Evolutionary conservation across 805 yeast genomes (phyloP).

Genomic region (Starmerella sirachaensis): DNA sequence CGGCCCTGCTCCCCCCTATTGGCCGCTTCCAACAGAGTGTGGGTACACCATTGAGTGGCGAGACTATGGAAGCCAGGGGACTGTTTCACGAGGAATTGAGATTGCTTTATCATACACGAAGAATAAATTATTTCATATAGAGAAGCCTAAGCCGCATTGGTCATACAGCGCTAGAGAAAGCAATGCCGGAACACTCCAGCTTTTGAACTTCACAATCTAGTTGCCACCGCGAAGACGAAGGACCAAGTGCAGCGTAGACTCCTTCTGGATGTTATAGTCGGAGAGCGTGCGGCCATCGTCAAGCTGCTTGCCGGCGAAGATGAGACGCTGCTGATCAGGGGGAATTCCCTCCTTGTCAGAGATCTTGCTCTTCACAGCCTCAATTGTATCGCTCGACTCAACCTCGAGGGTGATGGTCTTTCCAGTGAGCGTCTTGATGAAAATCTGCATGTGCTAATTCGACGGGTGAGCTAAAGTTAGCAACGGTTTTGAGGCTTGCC

Average conservation of each 20-base stretch:
- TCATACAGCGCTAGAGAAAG: too few relatives aligned
- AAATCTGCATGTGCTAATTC: slow-evolving; percentile 47
- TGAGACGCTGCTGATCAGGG: slow-evolving; percentile 90
- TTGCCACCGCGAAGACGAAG: slow-evolving; percentile 80
- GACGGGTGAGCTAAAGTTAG: background rate
- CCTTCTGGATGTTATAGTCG: slow-evolving; percentile 91
- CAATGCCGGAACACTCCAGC: background rate
- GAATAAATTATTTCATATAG: too few relatives aligned
- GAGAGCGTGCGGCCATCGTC: slow-evolving; percentile 91
- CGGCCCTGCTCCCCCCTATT: too few relatives aligned
- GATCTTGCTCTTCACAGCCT: slow-evolving; percentile 85
- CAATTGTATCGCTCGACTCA: slow-evolving; percentile 88
- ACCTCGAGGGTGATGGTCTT: slow-evolving; percentile 81
- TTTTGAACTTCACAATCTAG: slow-evolving; percentile 18
- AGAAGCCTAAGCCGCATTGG: too few relatives aligned
- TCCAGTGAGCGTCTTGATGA: slow-evolving; percentile 98
- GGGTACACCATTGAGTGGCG: too few relatives aligned
- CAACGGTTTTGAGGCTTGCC: background rate
- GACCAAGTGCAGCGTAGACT: slow-evolving; percentile 72
- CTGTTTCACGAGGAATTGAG: too few relatives aligned
- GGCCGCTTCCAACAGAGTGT: too few relatives aligned
- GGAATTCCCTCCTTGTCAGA: slow-evolving; percentile 95
- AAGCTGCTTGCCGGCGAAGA: slow-evolving; percentile 90
- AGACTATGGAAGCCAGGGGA: too few relatives aligned
- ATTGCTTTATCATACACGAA: too few relatives aligned